Conservation (phyloP, 495 filamentous ascomycete genomes). For the Penicillium longicatenatum region DNA sequence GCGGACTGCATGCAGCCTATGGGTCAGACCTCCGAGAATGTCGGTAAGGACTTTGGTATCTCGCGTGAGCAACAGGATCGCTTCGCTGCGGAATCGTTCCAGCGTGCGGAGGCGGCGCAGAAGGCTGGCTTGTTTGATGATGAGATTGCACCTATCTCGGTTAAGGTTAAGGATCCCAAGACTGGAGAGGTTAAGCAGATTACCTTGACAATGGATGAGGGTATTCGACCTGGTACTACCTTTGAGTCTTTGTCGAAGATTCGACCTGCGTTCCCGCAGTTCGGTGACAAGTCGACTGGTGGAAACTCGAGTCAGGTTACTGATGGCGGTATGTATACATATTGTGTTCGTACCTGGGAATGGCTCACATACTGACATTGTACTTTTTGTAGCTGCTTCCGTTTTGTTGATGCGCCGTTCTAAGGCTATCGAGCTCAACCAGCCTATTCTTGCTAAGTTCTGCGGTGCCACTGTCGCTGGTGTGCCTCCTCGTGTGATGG, state of each 20-base stretch:
- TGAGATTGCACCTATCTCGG: conserved; percentile 87
- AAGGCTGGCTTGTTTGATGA: conserved; percentile 93
- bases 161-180: conserved; percentile 78
- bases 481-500: conserved; percentile 91
- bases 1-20: conserved; percentile 89
- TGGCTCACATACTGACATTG: background rate
- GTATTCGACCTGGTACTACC: conserved; percentile 86
- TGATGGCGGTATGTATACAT: conserved; percentile 63
- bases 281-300: conserved; percentile 84
- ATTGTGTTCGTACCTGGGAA: background rate
- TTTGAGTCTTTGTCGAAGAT: conserved; percentile 81
- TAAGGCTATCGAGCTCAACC: conserved; percentile 80
- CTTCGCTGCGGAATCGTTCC: conserved; percentile 84
- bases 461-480: conserved; percentile 89
- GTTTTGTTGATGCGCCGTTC: conserved; percentile 93
- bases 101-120: conserved; percentile 84
- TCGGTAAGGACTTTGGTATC: conserved; percentile 88
- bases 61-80: conserved; percentile 76
- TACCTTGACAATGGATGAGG: conserved; percentile 82
- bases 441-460: conserved; percentile 94
- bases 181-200: conserved; percentile 76
- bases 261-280: conserved; percentile 85
- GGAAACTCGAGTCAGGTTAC: conserved; percentile 97
- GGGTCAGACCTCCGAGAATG: conserved; percentile 97
- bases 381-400: conserved; percentile 62